Evolutionary conservation across 495 filamentous ascomycete species (phyloP).

Genomic region (Aspergillus bridgeri): DNA sequence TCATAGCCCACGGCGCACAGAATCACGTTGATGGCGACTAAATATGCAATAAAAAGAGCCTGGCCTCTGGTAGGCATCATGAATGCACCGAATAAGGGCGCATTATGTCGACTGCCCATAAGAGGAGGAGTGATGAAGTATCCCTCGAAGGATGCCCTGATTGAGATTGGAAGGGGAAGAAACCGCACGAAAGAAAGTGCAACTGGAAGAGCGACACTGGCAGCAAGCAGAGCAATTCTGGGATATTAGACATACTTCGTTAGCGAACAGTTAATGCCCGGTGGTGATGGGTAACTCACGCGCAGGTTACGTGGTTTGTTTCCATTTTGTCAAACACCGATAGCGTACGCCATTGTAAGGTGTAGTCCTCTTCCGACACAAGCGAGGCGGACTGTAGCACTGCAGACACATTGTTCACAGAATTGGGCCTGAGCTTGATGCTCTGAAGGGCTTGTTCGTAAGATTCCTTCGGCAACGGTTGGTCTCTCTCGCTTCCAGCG

Average conservation of each 20-base stretch:
- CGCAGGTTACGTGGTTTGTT: not conserved
- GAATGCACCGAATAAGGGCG: not conserved
- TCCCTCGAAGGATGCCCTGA: not conserved
- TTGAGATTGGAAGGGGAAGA: not conserved
- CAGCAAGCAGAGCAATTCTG: not conserved
- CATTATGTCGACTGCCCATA: constrained; percentile 2
- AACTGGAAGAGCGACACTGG: not conserved
- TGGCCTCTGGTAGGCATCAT: constrained; percentile 5
- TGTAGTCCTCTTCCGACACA: not conserved
- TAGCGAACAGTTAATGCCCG: not conserved
- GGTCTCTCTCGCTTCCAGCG: not conserved
- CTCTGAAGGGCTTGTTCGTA: not conserved
- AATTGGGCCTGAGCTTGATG: not conserved
- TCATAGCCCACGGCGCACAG: not conserved
- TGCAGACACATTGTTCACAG: not conserved
- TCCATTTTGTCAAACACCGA: constrained; percentile 1
- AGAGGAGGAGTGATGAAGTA: not conserved
- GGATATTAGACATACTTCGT: not conserved
- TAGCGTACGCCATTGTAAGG: not conserved
- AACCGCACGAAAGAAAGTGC: not conserved
- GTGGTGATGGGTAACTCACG: not conserved
- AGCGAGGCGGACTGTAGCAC: not conserved
- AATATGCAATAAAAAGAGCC: not conserved
- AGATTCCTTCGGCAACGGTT: not conserved
- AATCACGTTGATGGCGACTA: not conserved